These are phyloP conservation scores for Plectosphaerella plurivora DNA, from an alignment of 2,329 filamentous ascomycete genomes.

Conservation along the genomic window DNA sequence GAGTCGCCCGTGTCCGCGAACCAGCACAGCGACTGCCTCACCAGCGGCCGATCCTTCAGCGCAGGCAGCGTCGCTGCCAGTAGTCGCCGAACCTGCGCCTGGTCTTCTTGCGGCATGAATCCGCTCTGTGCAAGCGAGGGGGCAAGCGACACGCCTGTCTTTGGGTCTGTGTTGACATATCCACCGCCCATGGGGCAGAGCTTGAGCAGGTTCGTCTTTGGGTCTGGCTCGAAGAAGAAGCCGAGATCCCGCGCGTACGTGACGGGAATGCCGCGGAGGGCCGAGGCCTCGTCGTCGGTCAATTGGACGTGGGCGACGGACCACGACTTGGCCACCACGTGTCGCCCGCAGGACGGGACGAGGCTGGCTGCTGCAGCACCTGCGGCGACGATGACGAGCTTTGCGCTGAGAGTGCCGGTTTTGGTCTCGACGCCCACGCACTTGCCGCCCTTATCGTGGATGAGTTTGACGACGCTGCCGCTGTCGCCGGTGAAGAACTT, in stretches of 20 bases:
- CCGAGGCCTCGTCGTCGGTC: slow-evolving; percentile 46
- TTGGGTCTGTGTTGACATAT: slow-evolving; percentile 38
- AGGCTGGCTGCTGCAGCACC: slow-evolving; percentile 45
- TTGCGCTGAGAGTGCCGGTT: background rate
- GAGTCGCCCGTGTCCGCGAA: slow-evolving; percentile 57
- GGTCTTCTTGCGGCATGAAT: slow-evolving; percentile 50
- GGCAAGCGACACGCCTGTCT: slow-evolving; percentile 29
- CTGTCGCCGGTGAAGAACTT: slow-evolving; percentile 25
- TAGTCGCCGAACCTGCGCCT: slow-evolving; percentile 44
- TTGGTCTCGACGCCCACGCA: background rate
- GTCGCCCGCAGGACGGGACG: slow-evolving; percentile 40
- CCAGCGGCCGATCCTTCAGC: slow-evolving; percentile 50
- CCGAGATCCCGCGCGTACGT: slow-evolving; percentile 58
- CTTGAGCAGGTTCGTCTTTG: slow-evolving; percentile 52
- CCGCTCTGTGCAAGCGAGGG: slow-evolving; percentile 25
- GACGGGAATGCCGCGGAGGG: slow-evolving; percentile 53
- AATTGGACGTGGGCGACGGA: slow-evolving; percentile 56
- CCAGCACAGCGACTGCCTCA: slow-evolving; percentile 57
- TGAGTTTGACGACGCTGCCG: background rate
- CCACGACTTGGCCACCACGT: slow-evolving; percentile 53
- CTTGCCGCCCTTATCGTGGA: background rate
- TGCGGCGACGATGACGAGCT: slow-evolving; percentile 40
- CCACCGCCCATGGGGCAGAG: slow-evolving; percentile 56
- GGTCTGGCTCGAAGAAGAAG: slow-evolving; percentile 63
- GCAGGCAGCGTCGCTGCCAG: slow-evolving; percentile 46